Base-by-base conservation (phyloP, 108 stramenopile genomes). In the Hondaea fermentalgiana region DNA sequence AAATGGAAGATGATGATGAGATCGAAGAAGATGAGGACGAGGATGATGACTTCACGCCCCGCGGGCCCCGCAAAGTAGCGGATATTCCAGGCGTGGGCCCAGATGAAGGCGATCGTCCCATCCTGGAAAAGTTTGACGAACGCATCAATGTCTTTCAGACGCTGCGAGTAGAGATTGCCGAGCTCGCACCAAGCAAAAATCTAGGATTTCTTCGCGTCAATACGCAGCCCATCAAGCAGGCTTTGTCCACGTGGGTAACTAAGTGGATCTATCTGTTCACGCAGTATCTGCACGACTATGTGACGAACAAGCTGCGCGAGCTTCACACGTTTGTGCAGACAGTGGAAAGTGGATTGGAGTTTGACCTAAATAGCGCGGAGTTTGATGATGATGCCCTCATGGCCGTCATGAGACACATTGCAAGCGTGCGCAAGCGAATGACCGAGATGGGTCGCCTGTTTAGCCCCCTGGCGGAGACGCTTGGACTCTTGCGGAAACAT, bases 181-280 rank as follows among this genome's bases (percentile, higher is more conserved):
- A 90, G 47, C 59, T 92, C 12, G 64, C 47, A 45, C 87, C 89
- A 4, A 55, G 44, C 5, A 60, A 91, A 43, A 91, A 92, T 21
- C 59, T 92, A 47, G 92, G 91, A 6, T 92, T 92, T 59, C 44
- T 92, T 58, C 60, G 89, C 28, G 59, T 92, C 64, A 90, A 88
- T 55, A 88, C 89, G 21, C 92, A 92, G 89, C 92, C 92, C 23
- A 71, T 91, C 72, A 92, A 92, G 59, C 92, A 92, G 87, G 92
- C 92, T 42, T 49, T 92, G n/a, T 57, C 76, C 8, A 91, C 92
- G 25, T 92, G 92, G 92, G 91, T 89, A 6, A 92, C 91, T 28
- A 92, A 92, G 55, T 92, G 92, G 92, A 88, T 91, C 47, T 92
- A 90, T 72, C 5, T 72, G 6, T 90, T 88, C 72, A 92, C 92